Percentiles rank a stretch among this genome's conserved stretches.
phyloP scores from a whole-genome alignment of 257 asterid species.

The Craterostigma plantagineum region DNA sequence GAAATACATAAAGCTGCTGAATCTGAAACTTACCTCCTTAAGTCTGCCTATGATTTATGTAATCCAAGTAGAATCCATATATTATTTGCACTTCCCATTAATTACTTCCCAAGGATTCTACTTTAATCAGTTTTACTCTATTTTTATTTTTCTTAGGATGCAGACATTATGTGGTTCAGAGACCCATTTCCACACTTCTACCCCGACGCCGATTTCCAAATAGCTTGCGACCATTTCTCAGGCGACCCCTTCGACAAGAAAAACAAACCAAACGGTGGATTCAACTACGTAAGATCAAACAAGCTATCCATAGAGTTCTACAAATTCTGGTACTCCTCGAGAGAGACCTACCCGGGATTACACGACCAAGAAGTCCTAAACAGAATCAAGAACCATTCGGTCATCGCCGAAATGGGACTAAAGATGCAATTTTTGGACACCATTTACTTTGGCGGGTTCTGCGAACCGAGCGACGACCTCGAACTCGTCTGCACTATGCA shows the following conservation, averaged over 20 bases:
- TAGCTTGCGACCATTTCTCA: constrained; percentile 39
- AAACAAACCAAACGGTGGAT: constrained; percentile 36
- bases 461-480: constrained; percentile 61
- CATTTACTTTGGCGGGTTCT: constrained; percentile 49
- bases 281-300: constrained; percentile 34
- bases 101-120: too few species aligned
- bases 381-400: constrained; percentile 30
- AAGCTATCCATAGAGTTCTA: constrained; percentile 48
- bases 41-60: not conserved
- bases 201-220: constrained; percentile 27
- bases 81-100: too few species aligned
- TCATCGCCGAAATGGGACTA: constrained; percentile 26
- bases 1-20: too few species aligned
- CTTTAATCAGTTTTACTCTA: too few species aligned
- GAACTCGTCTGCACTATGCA: constrained; percentile 59
- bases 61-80: not conserved
- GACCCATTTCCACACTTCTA: constrained; percentile 28
- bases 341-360: constrained; percentile 29
- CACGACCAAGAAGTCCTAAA: constrained; percentile 70
- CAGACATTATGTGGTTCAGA: constrained; percentile 47
- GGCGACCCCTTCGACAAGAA: constrained; percentile 17
- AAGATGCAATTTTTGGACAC: constrained; percentile 48
- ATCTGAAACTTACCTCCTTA: not conserved
- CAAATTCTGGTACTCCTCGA: constrained; percentile 52
- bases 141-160: constrained; percentile 19